Percentiles rank a stretch among this genome's conserved stretches.
Conservation (phyloP, 2,329 filamentous ascomycete genomes). For the Daldinia sp. region DNA sequence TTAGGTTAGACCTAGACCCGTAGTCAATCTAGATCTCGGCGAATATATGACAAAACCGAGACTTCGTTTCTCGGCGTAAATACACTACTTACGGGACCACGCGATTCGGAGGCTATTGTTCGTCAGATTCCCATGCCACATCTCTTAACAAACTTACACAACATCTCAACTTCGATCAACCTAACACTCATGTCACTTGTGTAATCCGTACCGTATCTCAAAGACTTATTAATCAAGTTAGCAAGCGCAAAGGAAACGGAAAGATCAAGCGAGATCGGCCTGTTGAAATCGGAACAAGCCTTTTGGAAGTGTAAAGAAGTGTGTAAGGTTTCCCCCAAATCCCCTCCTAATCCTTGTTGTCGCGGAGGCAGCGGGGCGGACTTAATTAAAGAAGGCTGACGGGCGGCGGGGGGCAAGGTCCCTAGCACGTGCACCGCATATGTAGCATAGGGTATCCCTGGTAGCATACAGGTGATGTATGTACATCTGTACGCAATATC, state of each 20-base stretch:
- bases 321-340: constrained; percentile 8
- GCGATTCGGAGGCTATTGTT: constrained; percentile 9
- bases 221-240: background rate
- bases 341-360: constrained; percentile 27
- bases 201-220: background rate
- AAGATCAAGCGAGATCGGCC: constrained; percentile 34
- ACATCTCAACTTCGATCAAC: background rate
- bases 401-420: constrained; percentile 14
- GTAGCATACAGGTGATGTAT: too few relatives aligned
- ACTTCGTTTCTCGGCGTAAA: constrained; percentile 12
- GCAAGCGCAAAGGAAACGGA: constrained; percentile 12
- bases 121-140: background rate
- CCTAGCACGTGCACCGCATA: constrained; percentile 32
- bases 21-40: constrained; percentile 36
- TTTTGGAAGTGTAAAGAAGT: constrained; percentile 1
- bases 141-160: constrained; percentile 1
- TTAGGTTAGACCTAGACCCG: constrained; percentile 28
- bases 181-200: background rate
- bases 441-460: too few relatives aligned
- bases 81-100: constrained; percentile 4
- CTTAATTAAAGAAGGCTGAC: constrained; percentile 34
- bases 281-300: constrained; percentile 15
- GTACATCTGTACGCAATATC: constrained; percentile 20
- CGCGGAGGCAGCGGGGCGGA: constrained; percentile 40
- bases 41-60: constrained; percentile 31